Conservation (phyloP, 768 basidiomycete species). For the Lyophyllum semitale region DNA sequence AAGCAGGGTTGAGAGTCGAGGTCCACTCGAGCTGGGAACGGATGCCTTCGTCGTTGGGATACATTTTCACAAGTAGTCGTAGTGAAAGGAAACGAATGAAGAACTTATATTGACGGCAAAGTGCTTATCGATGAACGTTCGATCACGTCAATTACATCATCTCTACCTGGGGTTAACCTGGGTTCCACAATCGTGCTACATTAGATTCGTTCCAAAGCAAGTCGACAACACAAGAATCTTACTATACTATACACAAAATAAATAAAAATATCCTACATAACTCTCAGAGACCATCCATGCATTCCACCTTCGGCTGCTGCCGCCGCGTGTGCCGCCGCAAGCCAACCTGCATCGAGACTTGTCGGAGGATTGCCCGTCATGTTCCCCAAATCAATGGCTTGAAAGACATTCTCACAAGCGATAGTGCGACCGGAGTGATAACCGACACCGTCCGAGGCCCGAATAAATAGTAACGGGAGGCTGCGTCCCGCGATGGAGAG, state of each 20-base stretch:
- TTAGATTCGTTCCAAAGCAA: slow-evolving; percentile 36
- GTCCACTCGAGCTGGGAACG: slow-evolving; percentile 93
- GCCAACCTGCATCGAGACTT: slow-evolving; percentile 64
- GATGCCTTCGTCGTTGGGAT: slow-evolving; percentile 53
- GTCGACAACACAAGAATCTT: slow-evolving; percentile 35
- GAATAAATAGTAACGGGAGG: slow-evolving; percentile 80
- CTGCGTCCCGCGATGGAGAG: slow-evolving; percentile 67
- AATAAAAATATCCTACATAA: slow-evolving; percentile 59
- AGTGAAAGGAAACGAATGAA: slow-evolving; percentile 23
- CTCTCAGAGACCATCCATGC: slow-evolving; percentile 79
- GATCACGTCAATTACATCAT: slow-evolving; percentile 16
- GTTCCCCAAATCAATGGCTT: slow-evolving; percentile 61
- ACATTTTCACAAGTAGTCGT: slow-evolving; percentile 42
- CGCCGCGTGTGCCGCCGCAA: slow-evolving; percentile 73
- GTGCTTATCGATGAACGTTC: slow-evolving; percentile 21
- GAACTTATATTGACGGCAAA: slow-evolving; percentile 11
- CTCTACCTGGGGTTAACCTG: background rate
- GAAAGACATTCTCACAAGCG: slow-evolving; percentile 80
- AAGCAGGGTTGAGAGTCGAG: slow-evolving; percentile 74
- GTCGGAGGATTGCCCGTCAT: slow-evolving; percentile 49
- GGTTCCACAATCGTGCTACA: background rate
- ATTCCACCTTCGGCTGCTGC: slow-evolving; percentile 66
- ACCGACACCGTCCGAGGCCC: slow-evolving; percentile 81
- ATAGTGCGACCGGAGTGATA: slow-evolving; percentile 88
- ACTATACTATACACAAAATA: slow-evolving; percentile 30